Percentiles rank a stretch among this genome's conserved stretches.
These are phyloP conservation scores for Penicillium chermesinum DNA, from an alignment of 495 filamentous ascomycete genomes.

Conservation along the genomic window DNA sequence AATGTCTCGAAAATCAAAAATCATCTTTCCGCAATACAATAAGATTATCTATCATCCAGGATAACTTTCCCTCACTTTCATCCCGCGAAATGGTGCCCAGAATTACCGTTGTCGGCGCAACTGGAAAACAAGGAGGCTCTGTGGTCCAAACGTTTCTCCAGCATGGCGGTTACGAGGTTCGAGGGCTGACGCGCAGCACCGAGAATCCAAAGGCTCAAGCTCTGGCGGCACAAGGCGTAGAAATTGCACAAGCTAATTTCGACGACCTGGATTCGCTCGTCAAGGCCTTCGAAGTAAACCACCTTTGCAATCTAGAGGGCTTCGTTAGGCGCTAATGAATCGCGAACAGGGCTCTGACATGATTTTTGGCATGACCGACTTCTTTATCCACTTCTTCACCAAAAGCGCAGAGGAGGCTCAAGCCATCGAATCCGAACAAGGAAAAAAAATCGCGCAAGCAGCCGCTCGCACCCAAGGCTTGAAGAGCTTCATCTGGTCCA, in stretches of 20 bases:
- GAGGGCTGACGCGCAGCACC: slow-evolving; percentile 43
- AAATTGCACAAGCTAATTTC: slow-evolving; percentile 44
- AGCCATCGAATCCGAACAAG: slow-evolving; percentile 14
- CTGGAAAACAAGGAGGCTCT: slow-evolving; percentile 43
- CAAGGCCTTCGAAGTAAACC: slow-evolving; percentile 31
- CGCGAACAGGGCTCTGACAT: slow-evolving; percentile 31
- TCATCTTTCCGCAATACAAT: neutral
- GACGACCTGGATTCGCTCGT: slow-evolving; percentile 34
- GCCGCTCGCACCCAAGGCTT: slow-evolving; percentile 19
- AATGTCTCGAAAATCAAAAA: neutral
- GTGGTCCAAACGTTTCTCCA: slow-evolving; percentile 32
- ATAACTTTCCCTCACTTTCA: neutral
- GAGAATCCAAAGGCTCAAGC: slow-evolving; percentile 25
- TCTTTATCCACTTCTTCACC: slow-evolving; percentile 31
- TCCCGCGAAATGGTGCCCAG: neutral
- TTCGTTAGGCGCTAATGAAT: neutral
- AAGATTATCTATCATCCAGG: neutral
- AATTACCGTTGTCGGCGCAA: slow-evolving; percentile 34
- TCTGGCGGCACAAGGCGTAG: slow-evolving; percentile 34
- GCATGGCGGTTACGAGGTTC: slow-evolving; percentile 30
- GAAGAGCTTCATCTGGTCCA: slow-evolving; percentile 26
- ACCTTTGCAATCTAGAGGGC: neutral
- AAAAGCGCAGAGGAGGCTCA: slow-evolving; percentile 2
- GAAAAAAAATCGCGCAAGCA: slow-evolving; percentile 23
- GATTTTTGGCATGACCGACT: slow-evolving; percentile 49